A percentile compares a stretch with the other conserved stretches of the same genome.
These are phyloP conservation scores for Camellia sinensis DNA, from an alignment of 148 eudicot species.

Conservation along the genomic window DNA sequence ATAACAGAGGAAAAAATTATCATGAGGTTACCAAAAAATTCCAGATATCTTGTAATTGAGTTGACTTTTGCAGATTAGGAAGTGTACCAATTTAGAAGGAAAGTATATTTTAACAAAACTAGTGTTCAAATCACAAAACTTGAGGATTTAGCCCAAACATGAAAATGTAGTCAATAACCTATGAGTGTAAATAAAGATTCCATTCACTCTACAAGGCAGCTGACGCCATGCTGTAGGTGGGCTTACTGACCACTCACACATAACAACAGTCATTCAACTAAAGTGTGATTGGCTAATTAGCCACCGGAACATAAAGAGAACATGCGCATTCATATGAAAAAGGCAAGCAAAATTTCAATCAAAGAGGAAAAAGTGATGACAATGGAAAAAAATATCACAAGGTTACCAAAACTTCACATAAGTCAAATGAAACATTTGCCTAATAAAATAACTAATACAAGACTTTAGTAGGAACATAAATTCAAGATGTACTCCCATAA, in stretches of 20 bases:
- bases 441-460: not conserved
- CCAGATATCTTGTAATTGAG: too few relatives aligned
- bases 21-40: not conserved
- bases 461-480: not conserved
- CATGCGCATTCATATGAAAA: not conserved
- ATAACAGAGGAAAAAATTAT: not conserved
- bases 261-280: conserved; percentile 30
- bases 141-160: not conserved
- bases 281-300: conserved; percentile 51
- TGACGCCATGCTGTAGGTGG: conserved; percentile 22
- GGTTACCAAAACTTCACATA: not conserved
- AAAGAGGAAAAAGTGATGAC: not conserved
- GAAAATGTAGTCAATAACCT: conserved; percentile 32
- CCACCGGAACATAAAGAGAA: conserved; percentile 30
- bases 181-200: conserved; percentile 20
- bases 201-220: conserved; percentile 21
- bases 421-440: not conserved
- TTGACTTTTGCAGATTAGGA: not conserved
- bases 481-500: not conserved
- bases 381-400: not conserved
- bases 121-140: not conserved
- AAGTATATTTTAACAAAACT: not conserved
- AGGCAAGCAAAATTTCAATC: not conserved
- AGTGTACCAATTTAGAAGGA: not conserved
- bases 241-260: conserved; percentile 64